phyloP scores from a whole-genome alignment of 148 eudicot genomes.

The Cornus suecica region DNA sequence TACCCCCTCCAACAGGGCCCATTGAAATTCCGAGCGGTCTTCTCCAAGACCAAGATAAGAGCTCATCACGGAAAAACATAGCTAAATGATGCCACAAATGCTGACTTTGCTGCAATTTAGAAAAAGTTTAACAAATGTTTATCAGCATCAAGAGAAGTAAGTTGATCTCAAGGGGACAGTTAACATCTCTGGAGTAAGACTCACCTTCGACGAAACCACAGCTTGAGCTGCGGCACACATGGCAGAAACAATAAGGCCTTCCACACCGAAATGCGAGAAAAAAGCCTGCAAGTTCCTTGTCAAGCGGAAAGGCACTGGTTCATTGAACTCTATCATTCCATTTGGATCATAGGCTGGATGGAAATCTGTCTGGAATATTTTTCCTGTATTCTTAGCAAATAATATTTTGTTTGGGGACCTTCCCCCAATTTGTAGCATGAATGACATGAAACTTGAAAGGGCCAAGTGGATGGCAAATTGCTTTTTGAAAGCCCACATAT shows the following conservation, averaged over 20 bases:
- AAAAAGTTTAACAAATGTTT: not conserved
- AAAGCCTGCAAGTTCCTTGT: slow-evolving; percentile 93
- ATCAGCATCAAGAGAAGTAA: not conserved
- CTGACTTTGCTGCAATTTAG: slow-evolving; percentile 73
- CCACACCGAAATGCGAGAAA: slow-evolving; percentile 96
- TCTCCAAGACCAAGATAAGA: slow-evolving; percentile 98
- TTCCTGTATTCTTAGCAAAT: slow-evolving; percentile 95
- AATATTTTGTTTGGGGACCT: slow-evolving; percentile 95
- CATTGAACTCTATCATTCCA: slow-evolving; percentile 94
- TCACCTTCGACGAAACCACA: slow-evolving; percentile 85
- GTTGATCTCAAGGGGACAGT: not conserved
- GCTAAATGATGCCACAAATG: slow-evolving; percentile 97
- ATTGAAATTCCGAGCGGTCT: slow-evolving; percentile 87
- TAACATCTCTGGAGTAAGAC: slow-evolving; percentile 2
- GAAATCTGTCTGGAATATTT: slow-evolving; percentile 93
- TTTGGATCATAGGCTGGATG: slow-evolving; percentile 98
- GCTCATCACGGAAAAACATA: slow-evolving; percentile 99
- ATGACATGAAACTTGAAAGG: slow-evolving; percentile 86
- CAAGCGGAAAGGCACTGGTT: slow-evolving; percentile 96
- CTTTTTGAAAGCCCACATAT: slow-evolving; percentile 98
- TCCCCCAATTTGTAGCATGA: slow-evolving; percentile 94
- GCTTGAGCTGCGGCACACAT: slow-evolving; percentile 98
- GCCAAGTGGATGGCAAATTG: slow-evolving; percentile 95
- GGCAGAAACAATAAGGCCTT: slow-evolving; percentile 88
- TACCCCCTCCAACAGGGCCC: slow-evolving; percentile 70